Base-by-base conservation (phyloP, 495 filamentous ascomycete genomes). In the Aspergillus diversus region DNA sequence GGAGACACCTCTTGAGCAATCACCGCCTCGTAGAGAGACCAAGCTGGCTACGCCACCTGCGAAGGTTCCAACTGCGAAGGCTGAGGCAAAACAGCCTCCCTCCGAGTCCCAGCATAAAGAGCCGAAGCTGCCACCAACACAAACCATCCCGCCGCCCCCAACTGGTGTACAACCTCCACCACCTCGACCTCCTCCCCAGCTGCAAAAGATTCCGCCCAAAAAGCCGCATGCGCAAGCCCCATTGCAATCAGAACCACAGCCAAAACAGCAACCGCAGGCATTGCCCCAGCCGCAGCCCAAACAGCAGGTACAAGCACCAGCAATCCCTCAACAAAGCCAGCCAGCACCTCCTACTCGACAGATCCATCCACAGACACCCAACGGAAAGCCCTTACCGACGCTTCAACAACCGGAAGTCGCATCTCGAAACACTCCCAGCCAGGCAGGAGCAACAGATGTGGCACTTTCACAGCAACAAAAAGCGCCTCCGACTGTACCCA, bases 331-430 rank as follows among this genome's bases (percentile, higher is more conserved):
- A 63, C 43, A 37, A 39, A 42, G 7, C 43, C 43, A 57, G 17
- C 8, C 46, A 33, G 71, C 69, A 6, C 55, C 68, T 27, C 60
- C 75, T 27, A 77, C 71, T 57, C 60, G 60, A 17, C 72, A 69
- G 63, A 63, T 66, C 7, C 71, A 74, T 43, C 67, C 71, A 27
- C 63, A 66, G 33, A 66, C 67, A 5, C 69, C 65, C 50, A 81
- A 79, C 54, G 77, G 61, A 60, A 79, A 79, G n/a, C 72, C 75
- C 13, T 75, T 79, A 6, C 21, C 59, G 17, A 48, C 60, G 13
- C 57, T 68, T 48, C 81, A 76, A 39, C 75, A 77, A 27, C 67
- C 78, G 7, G 69, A 66, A 34, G 63, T 74, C 58, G 68, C 71
- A 0, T 69, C 72, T 52, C 59, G 54, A 55, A 56, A 43, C 42